Percentiles rank a stretch among this genome's conserved stretches.
phyloP scores from a whole-genome alignment of 2,329 filamentous ascomycete species.

The Curvularia lunata region DNA sequence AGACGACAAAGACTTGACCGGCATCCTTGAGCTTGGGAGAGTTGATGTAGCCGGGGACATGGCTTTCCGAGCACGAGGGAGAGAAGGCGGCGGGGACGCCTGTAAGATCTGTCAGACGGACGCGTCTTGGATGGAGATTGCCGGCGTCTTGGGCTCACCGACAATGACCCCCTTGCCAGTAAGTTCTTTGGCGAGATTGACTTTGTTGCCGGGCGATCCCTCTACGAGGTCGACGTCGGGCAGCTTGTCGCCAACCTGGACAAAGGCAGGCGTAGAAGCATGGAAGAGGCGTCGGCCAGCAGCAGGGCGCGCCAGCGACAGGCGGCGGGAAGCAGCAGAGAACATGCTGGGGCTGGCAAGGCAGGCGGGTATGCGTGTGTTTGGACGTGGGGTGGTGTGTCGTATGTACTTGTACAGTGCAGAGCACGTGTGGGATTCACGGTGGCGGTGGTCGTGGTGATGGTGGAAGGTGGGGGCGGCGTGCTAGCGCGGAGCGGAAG shows the following conservation, averaged over 20 bases:
- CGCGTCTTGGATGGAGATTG: slow-evolving; percentile 11
- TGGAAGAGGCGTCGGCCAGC: slow-evolving; percentile 62
- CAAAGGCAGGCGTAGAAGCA: slow-evolving; percentile 65
- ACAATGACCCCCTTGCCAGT: slow-evolving; percentile 78
- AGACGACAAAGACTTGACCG: slow-evolving; percentile 85
- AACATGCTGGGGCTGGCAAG: slow-evolving; percentile 28
- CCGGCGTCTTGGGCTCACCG: slow-evolving; percentile 30
- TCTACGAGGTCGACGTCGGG: slow-evolving; percentile 81
- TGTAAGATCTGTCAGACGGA: slow-evolving; percentile 17
- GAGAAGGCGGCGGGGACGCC: slow-evolving; percentile 54
- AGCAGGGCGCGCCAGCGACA: slow-evolving; percentile 32
- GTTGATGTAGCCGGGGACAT: slow-evolving; percentile 86
- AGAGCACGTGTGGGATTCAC: slow-evolving; percentile 4
- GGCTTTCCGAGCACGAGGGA: slow-evolving; percentile 69
- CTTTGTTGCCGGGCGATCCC: slow-evolving; percentile 87
- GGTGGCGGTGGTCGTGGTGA: slow-evolving; percentile 10
- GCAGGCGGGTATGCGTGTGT: slow-evolving; percentile 10
- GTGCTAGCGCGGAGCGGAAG: slow-evolving; percentile 5
- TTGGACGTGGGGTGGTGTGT: neutral
- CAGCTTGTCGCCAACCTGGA: slow-evolving; percentile 80
- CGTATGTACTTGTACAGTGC: neutral
- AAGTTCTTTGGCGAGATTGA: slow-evolving; percentile 83
- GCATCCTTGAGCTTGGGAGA: slow-evolving; percentile 78
- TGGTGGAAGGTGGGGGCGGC: slow-evolving; percentile 12
- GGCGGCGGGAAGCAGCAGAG: slow-evolving; percentile 34